Conservation (phyloP, 2,329 filamentous ascomycete species). For the Diaporthe ilicicola region DNA sequence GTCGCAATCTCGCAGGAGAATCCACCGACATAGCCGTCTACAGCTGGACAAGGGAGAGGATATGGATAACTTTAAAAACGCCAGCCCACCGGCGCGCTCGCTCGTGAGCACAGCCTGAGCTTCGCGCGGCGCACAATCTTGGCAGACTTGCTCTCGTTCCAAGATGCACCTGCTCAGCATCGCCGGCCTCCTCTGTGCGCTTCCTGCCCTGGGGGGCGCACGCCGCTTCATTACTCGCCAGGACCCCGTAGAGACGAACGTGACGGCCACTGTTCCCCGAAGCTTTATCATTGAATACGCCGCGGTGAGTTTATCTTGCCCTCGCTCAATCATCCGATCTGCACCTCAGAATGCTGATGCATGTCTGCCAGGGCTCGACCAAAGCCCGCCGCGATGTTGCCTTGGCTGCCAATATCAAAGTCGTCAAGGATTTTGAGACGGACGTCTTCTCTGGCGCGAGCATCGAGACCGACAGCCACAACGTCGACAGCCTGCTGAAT, state of each 20-base stretch:
- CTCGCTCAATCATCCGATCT: neutral
- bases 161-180: slow-evolving; percentile 13
- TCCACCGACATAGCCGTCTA: neutral
- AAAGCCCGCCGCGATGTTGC: slow-evolving; percentile 1
- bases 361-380: neutral
- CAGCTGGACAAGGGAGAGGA: neutral
- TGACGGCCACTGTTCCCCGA: neutral
- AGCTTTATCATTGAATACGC: slow-evolving; percentile 26
- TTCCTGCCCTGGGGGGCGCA: neutral
- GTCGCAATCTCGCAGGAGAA: neutral
- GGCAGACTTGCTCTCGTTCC: neutral
- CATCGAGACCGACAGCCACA: slow-evolving; percentile 40
- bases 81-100: neutral
- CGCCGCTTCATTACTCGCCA: neutral
- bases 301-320: neutral
- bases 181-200: slow-evolving; percentile 4
- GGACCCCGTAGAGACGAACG: neutral
- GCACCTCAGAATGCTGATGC: neutral
- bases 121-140: neutral
- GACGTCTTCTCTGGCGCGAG: slow-evolving; percentile 42
- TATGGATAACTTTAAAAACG: neutral
- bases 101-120: neutral
- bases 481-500: slow-evolving; percentile 44
- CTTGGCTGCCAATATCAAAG: slow-evolving; percentile 23
- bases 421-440: slow-evolving; percentile 41